phyloP scores from a whole-genome alignment of 139 green algal genomes.

The Zygnema cylindricum region DNA sequence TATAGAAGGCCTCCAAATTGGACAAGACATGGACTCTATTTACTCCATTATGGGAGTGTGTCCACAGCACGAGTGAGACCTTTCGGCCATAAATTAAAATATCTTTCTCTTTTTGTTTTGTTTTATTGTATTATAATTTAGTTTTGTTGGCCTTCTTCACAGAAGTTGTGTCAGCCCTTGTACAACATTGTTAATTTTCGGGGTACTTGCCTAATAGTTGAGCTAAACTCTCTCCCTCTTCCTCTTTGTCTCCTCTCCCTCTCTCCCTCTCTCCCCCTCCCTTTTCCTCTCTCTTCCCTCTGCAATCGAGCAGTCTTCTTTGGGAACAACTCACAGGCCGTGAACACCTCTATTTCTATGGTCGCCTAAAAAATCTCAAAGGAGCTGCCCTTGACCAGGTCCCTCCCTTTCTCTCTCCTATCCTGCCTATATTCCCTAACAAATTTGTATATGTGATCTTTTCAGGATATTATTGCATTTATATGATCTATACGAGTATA shows the following conservation, averaged over 20 bases:
- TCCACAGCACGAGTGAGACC: constrained; percentile 67
- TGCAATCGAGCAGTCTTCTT: constrained; percentile 75
- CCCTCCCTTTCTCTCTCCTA: not conserved
- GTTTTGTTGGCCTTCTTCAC: no score
- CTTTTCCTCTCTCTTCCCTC: not conserved
- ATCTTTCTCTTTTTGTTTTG: not conserved
- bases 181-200: no score
- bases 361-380: constrained; percentile 81
- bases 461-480: no score
- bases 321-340: constrained; percentile 86
- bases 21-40: constrained; percentile 77
- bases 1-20: constrained; percentile 48
- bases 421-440: not conserved
- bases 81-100: not conserved
- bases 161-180: no score
- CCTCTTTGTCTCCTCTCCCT: not conserved
- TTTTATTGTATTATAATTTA: no score
- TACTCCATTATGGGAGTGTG: constrained; percentile 75
- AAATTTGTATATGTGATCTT: no score
- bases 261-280: not conserved
- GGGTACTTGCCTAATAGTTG: no score
- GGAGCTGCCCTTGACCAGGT: constrained; percentile 32
- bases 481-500: no score
- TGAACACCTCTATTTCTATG: constrained; percentile 94
- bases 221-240: not conserved